Conservation (phyloP, 1,284 basidiomycete species). For the Boletellus dicymbophilus region DNA sequence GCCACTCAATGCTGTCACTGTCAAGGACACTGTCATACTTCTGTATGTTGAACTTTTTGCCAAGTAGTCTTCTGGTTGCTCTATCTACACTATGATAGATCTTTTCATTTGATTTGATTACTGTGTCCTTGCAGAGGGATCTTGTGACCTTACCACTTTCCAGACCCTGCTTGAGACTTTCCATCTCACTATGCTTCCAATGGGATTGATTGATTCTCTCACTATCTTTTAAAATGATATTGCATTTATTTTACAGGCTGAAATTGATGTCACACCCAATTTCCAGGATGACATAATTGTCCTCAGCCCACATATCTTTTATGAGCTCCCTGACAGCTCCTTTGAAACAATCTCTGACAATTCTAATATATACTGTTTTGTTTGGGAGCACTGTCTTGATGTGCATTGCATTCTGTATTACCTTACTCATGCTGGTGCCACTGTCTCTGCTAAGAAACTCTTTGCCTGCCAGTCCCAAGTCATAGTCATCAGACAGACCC, state of each 20-base stretch:
- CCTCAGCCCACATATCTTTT: slow-evolving; percentile 8
- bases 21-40: slow-evolving; percentile 11
- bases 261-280: slow-evolving; percentile 31
- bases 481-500: slow-evolving; percentile 13
- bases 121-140: slow-evolving; percentile 1
- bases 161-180: slow-evolving; percentile 23
- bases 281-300: slow-evolving; percentile 8
- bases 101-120: slow-evolving; percentile 7
- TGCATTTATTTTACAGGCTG: slow-evolving; percentile 34
- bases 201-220: slow-evolving; percentile 39
- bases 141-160: slow-evolving; percentile 28
- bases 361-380: slow-evolving; percentile 26
- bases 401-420: slow-evolving; percentile 21
- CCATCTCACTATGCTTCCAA: slow-evolving; percentile 30
- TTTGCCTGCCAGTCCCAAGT: slow-evolving; percentile 8
- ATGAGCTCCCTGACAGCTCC: slow-evolving; percentile 15
- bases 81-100: slow-evolving; percentile 24
- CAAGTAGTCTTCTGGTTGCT: slow-evolving; percentile 5
- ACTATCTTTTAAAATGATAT: slow-evolving; percentile 22
- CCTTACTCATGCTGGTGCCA: slow-evolving; percentile 19
- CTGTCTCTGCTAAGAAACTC: slow-evolving; percentile 17
- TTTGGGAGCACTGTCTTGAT: slow-evolving; percentile 23
- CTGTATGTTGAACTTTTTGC: slow-evolving; percentile 15
- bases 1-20: neutral
- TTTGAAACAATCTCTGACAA: slow-evolving; percentile 33